Evolutionary conservation across 2,329 filamentous ascomycete genomes (phyloP).

Genomic region (Spiromastix sp.): DNA sequence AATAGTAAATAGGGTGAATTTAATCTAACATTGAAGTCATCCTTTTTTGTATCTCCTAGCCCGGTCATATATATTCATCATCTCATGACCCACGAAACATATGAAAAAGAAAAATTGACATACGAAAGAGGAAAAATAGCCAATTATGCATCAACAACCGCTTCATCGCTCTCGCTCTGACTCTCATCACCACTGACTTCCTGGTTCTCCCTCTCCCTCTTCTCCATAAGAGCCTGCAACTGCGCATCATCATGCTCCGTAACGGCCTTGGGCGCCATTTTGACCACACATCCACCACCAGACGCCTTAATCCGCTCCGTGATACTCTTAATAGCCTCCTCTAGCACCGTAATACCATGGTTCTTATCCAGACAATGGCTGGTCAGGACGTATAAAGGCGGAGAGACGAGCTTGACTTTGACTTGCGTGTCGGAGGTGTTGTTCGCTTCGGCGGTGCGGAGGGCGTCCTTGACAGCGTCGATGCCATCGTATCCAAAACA

Average conservation of each 20-base stretch:
- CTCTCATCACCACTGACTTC: constrained; percentile 98
- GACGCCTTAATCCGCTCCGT: constrained; percentile 65
- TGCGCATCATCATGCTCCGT: constrained; percentile 98
- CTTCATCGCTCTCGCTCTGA: constrained; percentile 89
- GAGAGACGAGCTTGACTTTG: constrained; percentile 97
- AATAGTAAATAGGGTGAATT: no score
- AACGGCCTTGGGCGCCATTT: constrained; percentile 99
- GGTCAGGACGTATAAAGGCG: constrained; percentile 91
- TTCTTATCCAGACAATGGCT: constrained; percentile 92
- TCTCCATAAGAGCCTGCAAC: constrained; percentile 96
- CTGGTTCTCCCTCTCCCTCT: constrained; percentile 93
- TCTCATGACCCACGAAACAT: no score
- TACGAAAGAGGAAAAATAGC: no score
- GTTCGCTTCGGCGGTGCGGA: constrained; percentile 81
- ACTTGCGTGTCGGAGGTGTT: constrained; percentile 90
- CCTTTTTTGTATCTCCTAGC: no score
- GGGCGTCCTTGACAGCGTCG: constrained; percentile 89
- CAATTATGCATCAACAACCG: constrained; percentile 44
- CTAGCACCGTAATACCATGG: constrained; percentile 70
- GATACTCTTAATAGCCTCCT: constrained; percentile 84
- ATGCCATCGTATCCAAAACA: constrained; percentile 97
- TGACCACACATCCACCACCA: constrained; percentile 73
- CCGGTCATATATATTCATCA: no score
- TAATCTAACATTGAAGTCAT: no score
- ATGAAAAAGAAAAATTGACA: no score